phyloP scores from a whole-genome alignment of 495 filamentous ascomycete genomes.

The Pseudoneurospora amorphoporcata region DNA sequence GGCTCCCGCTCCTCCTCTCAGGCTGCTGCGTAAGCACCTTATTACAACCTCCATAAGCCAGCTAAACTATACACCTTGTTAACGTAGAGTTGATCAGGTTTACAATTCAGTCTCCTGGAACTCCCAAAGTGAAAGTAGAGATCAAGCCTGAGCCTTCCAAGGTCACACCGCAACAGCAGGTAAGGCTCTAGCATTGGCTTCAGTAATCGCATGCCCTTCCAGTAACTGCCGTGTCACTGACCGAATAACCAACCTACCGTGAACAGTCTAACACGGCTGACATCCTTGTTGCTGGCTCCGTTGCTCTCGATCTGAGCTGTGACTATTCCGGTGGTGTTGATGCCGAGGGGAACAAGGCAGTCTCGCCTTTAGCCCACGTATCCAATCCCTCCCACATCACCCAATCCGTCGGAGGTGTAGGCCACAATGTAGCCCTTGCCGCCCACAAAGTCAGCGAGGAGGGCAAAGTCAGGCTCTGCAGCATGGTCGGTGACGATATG shows the following conservation, averaged over 20 bases:
- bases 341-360: not conserved
- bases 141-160: not conserved
- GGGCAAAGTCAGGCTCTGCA: constrained; percentile 53
- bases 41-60: not conserved
- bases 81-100: not conserved
- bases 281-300: constrained; percentile 78
- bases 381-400: constrained; percentile 76
- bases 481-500: constrained; percentile 65
- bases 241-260: not conserved
- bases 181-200: not conserved
- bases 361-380: constrained; percentile 54
- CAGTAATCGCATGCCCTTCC: not conserved
- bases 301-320: constrained; percentile 82
- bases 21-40: not conserved
- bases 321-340: constrained; percentile 42
- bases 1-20: not conserved
- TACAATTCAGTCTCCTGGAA: not conserved
- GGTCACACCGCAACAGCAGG: not conserved
- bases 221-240: not conserved
- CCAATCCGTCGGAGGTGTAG: constrained; percentile 86
- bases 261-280: constrained; percentile 29
- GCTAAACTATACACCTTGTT: not conserved
- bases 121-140: not conserved
- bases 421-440: constrained; percentile 81
- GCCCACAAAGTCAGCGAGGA: constrained; percentile 43